A percentile compares a stretch with the other conserved stretches of the same genome.
phyloP scores from a whole-genome alignment of 2,329 filamentous ascomycete genomes.

The Colletotrichum sidae region DNA sequence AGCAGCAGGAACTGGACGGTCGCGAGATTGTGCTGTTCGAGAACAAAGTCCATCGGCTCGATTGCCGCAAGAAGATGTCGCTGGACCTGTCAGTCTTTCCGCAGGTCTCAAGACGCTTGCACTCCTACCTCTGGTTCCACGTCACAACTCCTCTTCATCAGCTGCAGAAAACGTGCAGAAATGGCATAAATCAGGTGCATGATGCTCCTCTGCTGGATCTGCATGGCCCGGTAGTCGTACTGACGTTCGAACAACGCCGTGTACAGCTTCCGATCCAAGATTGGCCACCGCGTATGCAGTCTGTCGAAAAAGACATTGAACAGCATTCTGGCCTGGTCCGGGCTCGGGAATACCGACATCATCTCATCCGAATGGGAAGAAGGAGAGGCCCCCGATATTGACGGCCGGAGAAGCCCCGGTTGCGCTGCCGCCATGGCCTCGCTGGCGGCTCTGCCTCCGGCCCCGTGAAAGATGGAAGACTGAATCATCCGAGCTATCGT shows the following conservation, averaged over 20 bases:
- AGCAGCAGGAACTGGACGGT: slow-evolving; percentile 48
- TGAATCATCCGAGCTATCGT: slow-evolving; percentile 44
- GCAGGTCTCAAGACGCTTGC: fast-evolving
- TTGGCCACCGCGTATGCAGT: slow-evolving; percentile 43
- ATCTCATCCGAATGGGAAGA: slow-evolving; percentile 31
- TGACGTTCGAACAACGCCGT: slow-evolving; percentile 38
- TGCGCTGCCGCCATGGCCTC: slow-evolving; percentile 10
- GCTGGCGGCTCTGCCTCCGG: slow-evolving; percentile 23
- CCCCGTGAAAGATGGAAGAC: slow-evolving; percentile 41
- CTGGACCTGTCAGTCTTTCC: slow-evolving; percentile 16
- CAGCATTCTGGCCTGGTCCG: slow-evolving; percentile 37
- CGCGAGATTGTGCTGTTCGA: slow-evolving; percentile 47
- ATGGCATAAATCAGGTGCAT: slow-evolving; percentile 44
- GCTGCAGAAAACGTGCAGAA: slow-evolving; percentile 42
- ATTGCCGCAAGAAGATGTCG: slow-evolving; percentile 45
- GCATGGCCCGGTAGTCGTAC: slow-evolving; percentile 36
- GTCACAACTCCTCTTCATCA: slow-evolving; percentile 41
- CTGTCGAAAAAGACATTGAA: slow-evolving; percentile 44
- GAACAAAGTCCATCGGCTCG: slow-evolving; percentile 46
- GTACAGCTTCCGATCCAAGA: slow-evolving; percentile 41
- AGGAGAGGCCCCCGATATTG: background rate
- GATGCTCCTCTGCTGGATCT: slow-evolving; percentile 41
- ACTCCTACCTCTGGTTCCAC: slow-evolving; percentile 41
- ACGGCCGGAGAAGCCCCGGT: slow-evolving; percentile 12
- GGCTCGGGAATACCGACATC: slow-evolving; percentile 37